Evolutionary conservation across 441 rosid genomes (phyloP).

Genomic region (Hura crepitans): DNA sequence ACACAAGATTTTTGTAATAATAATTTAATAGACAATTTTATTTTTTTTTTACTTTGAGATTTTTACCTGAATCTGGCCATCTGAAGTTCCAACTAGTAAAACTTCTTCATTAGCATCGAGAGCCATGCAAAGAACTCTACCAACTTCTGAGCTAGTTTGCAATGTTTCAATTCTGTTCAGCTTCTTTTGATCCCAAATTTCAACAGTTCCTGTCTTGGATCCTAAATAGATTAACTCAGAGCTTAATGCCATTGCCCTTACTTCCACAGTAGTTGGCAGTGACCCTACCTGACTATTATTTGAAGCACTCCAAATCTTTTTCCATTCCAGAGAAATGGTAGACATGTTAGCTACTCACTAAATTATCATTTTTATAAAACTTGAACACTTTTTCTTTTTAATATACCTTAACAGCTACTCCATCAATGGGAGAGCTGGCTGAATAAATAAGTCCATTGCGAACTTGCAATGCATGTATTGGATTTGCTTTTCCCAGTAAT

Average conservation of each 20-base stretch:
- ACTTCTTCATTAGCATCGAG: conserved; percentile 52
- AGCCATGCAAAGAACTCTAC: conserved; percentile 48
- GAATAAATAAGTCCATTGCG: conserved; percentile 50
- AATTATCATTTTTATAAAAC: background rate
- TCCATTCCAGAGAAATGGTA: background rate
- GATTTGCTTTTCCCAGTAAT: conserved; percentile 53
- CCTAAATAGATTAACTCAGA: conserved; percentile 66
- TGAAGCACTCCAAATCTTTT: conserved; percentile 55
- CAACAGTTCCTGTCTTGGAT: conserved; percentile 56
- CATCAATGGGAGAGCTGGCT: conserved; percentile 51
- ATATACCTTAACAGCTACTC: conserved; percentile 62
- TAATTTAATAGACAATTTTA: too few species aligned
- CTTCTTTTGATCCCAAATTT: conserved; percentile 64
- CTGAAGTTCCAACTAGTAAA: conserved; percentile 58
- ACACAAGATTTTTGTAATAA: too few species aligned
- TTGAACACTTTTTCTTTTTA: too few species aligned
- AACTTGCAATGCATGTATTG: conserved; percentile 49
- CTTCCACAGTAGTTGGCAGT: conserved; percentile 41
- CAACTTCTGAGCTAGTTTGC: conserved; percentile 34
- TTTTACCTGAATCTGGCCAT: conserved; percentile 57
- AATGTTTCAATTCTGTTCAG: conserved; percentile 43
- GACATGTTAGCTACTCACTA: background rate
- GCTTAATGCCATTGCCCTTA: conserved; percentile 49
- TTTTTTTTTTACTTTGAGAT: background rate
- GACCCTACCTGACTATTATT: conserved; percentile 45